Conservation (phyloP, 2,329 filamentous ascomycete genomes). For the Diaporthe sp. region DNA sequence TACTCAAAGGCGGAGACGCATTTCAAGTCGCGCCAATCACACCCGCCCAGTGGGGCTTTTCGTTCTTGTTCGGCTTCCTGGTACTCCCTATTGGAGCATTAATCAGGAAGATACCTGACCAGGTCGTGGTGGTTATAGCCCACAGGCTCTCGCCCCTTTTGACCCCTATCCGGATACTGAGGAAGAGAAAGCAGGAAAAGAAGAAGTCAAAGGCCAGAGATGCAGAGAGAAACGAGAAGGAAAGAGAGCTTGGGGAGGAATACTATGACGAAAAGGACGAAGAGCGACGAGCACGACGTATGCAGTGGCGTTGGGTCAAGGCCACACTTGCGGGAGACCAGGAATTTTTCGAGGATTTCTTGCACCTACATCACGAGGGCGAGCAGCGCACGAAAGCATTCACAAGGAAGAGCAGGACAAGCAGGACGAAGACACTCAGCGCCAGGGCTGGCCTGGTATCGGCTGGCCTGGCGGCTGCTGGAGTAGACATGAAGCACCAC, state of each 20-base stretch:
- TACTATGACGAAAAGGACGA: constrained; percentile 25
- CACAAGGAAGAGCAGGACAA: constrained; percentile 11
- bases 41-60: constrained; percentile 78
- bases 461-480: constrained; percentile 13
- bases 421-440: neutral
- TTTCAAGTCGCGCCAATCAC: constrained; percentile 73
- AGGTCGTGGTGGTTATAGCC: constrained; percentile 3
- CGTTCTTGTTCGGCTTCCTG: constrained; percentile 74
- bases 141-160: constrained; percentile 11
- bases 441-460: constrained; percentile 14
- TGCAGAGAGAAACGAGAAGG: neutral
- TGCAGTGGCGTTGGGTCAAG: constrained; percentile 28
- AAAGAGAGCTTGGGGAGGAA: neutral
- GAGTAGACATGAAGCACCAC: constrained; percentile 19
- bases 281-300: constrained; percentile 21
- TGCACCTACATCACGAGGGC: constrained; percentile 8
- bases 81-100: constrained; percentile 57
- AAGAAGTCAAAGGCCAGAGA: constrained; percentile 1
- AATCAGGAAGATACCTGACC: constrained; percentile 11
- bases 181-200: constrained; percentile 7
- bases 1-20: constrained; percentile 76
- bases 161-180: neutral
- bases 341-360: constrained; percentile 21
- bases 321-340: constrained; percentile 19
- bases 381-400: constrained; percentile 2